Conservation (phyloP, 176 grass and related monocot genomes). For the Musa beccarii region DNA sequence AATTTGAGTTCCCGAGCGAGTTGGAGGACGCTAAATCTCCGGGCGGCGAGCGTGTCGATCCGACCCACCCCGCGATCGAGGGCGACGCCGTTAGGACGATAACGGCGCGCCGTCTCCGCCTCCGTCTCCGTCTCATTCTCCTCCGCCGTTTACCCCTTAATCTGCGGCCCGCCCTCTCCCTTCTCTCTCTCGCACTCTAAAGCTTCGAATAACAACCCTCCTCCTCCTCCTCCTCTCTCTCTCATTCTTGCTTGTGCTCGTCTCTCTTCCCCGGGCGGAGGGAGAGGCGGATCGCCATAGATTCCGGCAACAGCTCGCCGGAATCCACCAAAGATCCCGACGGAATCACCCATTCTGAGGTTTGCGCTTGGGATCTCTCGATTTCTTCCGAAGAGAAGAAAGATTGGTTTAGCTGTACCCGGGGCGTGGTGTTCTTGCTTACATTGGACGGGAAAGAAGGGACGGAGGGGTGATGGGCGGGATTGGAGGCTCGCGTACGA, state of each 20-base stretch:
- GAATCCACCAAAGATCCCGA: background rate
- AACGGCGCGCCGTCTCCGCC: slow-evolving; percentile 11
- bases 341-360: background rate
- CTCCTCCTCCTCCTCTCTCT: background rate
- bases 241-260: background rate
- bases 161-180: background rate
- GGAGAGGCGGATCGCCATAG: background rate
- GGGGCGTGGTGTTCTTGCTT: background rate
- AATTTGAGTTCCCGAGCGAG: background rate
- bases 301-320: background rate
- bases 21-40: too few relatives aligned
- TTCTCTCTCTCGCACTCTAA: background rate
- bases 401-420: background rate
- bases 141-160: slow-evolving; percentile 4
- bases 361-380: background rate
- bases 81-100: background rate
- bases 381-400: background rate
- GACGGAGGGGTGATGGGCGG: background rate
- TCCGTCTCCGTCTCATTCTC: background rate
- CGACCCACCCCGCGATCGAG: background rate
- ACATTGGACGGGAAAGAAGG: background rate
- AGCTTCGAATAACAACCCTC: background rate
- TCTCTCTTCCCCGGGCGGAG: background rate
- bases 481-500: background rate
- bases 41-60: background rate